Percentiles rank a stretch among this genome's conserved stretches.
Evolutionary conservation across 495 filamentous ascomycete genomes (phyloP).

Genomic region (Pseudotulostoma volvatum): DNA sequence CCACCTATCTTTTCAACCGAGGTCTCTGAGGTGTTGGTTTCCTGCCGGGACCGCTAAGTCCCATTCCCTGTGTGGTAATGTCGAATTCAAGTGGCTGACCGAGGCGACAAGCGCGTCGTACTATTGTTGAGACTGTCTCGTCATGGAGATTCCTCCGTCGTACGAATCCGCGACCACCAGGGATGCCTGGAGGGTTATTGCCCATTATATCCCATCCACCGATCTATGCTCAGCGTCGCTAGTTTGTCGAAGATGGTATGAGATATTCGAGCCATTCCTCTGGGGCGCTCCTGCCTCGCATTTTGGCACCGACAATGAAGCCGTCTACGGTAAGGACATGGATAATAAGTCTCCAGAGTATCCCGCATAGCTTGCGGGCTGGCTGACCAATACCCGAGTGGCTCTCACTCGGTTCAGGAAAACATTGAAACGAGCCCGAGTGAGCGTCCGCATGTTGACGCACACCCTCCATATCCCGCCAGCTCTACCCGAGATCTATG

Average conservation of each 20-base stretch:
- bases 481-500: conserved; percentile 48
- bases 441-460: conserved; percentile 37
- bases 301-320: conserved; percentile 46
- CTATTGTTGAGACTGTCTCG: not conserved
- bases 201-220: conserved; percentile 39
- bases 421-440: conserved; percentile 37
- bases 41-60: too few species aligned
- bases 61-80: too few species aligned
- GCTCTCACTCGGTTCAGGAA: conserved; percentile 47
- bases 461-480: conserved; percentile 54
- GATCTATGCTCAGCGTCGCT: conserved; percentile 43
- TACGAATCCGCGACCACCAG: conserved; percentile 41
- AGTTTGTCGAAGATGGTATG: conserved; percentile 42
- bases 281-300: conserved; percentile 53
- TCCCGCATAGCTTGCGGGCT: not conserved
- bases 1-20: too few species aligned
- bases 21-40: too few species aligned
- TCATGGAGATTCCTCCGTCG: conserved; percentile 41
- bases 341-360: not conserved
- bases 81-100: too few species aligned
- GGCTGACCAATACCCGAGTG: conserved; percentile 20
- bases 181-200: conserved; percentile 46
- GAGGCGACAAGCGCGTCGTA: not conserved
- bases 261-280: conserved; percentile 41
- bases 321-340: conserved; percentile 35